Evolutionary conservation across 1,284 basidiomycete species (phyloP).

Genomic region (Rhodotorula sp.): DNA sequence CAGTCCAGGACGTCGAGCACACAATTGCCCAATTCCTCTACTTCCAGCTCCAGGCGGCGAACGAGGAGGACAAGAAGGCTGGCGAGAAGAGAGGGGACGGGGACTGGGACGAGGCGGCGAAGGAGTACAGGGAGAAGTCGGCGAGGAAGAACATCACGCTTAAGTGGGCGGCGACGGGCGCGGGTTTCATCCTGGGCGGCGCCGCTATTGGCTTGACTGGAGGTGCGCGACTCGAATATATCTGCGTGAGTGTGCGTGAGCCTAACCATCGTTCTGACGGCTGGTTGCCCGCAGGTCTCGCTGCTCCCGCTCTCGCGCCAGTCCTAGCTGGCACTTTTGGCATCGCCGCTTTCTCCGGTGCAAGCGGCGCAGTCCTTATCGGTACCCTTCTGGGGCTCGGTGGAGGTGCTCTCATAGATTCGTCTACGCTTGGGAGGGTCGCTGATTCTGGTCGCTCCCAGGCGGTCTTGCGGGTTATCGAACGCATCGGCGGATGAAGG

Average conservation of each 20-base stretch:
- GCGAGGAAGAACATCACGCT: slow-evolving; percentile 45
- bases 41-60: slow-evolving; percentile 47
- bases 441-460: background rate
- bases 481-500: slow-evolving; percentile 55
- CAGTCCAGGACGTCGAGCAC: slow-evolving; percentile 49
- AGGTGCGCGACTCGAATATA: slow-evolving; percentile 27
- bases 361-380: slow-evolving; percentile 54
- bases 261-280: background rate
- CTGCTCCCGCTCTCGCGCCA: slow-evolving; percentile 56
- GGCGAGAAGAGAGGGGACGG: slow-evolving; percentile 4
- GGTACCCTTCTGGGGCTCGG: slow-evolving; percentile 57
- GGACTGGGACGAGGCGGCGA: slow-evolving; percentile 50
- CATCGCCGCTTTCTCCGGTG: slow-evolving; percentile 45
- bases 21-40: slow-evolving; percentile 50
- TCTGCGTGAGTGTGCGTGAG: too few species aligned
- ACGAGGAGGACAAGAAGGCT: slow-evolving; percentile 16
- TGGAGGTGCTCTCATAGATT: slow-evolving; percentile 47
- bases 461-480: slow-evolving; percentile 54
- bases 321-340: slow-evolving; percentile 53
- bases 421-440: too few species aligned
- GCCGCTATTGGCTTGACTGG: slow-evolving; percentile 57
- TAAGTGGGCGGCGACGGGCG: slow-evolving; percentile 54
- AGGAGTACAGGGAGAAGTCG: slow-evolving; percentile 45
- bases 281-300: slow-evolving; percentile 48
- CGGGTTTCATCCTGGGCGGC: slow-evolving; percentile 53